Evolutionary conservation across 2,329 filamentous ascomycete genomes (phyloP).

Genomic region (Fusarium protoensiforme): DNA sequence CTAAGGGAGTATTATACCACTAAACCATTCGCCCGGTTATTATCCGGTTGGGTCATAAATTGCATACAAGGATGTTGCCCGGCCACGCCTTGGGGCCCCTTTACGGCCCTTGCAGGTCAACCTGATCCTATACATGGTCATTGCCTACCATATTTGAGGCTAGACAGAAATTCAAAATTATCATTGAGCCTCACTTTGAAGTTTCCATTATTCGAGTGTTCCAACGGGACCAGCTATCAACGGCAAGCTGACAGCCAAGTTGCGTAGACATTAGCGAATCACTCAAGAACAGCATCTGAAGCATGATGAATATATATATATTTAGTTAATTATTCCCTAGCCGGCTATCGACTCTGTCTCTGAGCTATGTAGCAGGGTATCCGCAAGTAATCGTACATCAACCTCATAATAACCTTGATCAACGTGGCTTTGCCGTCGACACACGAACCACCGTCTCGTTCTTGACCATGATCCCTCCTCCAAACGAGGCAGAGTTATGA

Average conservation of each 20-base stretch:
- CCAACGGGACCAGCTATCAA: neutral
- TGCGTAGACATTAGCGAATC: no score
- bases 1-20: neutral
- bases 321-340: neutral
- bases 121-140: neutral
- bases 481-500: neutral
- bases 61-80: neutral
- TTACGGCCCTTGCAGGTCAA: no score
- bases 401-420: neutral
- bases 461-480: constrained; percentile 27
- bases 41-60: neutral
- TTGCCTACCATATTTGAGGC: neutral
- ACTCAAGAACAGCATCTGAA: neutral
- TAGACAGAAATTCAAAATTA: neutral
- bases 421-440: neutral
- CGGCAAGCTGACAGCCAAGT: neutral
- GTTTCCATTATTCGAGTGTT: neutral
- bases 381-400: neutral
- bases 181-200: neutral
- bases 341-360: neutral
- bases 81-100: neutral
- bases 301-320: neutral
- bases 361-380: neutral
- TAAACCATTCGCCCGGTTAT: neutral
- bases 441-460: constrained; percentile 24